Base-by-base conservation (phyloP, 192 early-diverging fungal genomes). In the Pilobolus umbonatus region DNA sequence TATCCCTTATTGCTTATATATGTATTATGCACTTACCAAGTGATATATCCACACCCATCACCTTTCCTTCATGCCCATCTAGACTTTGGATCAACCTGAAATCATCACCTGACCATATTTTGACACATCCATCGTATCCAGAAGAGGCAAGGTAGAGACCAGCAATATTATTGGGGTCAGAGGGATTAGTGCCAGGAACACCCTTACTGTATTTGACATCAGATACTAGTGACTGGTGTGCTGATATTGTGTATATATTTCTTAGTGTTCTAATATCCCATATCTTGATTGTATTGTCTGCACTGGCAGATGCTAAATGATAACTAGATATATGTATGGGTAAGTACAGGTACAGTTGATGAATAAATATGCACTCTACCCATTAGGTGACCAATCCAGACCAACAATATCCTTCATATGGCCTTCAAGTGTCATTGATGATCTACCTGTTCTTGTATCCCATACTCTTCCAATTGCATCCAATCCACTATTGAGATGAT, bases 401-500 rank as follows among this genome's bases (percentile, higher is more conserved):
- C 79, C 80, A 12, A 92, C 68, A 29, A 99, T 93, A 55, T 92
- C 87, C 53, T 91, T 90, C 29, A 95, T 86, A 68, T 99, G 96
- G 0, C 95, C 94, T 58, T 92, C 80, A 39, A 98, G 79, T 25
- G 82, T 84, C 79, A 94, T 85, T 5, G 97, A 83, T 2, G 88
- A 89, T 50, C 93, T 76, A 2, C 96, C 96, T 5, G 91, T 90
- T 48, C 96, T 81, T 52, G 95, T 67, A 75, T 99, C 96, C 96
- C 96, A 99, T 1, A 99, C 84, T 30, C 92, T 80, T 8, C 92
- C 95, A 47, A 94, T 76, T n/a, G 88, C 80, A 71, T 99, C 96
- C n/a, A 88, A 67, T 2, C 96, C 96, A 54, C 86, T 87, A 67
- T 22, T n/a, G 30, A 48, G 25, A 35, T 61, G 0, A 47, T 28